Base-by-base conservation (phyloP, 345 rosid species). In the Aquilaria sinensis region DNA sequence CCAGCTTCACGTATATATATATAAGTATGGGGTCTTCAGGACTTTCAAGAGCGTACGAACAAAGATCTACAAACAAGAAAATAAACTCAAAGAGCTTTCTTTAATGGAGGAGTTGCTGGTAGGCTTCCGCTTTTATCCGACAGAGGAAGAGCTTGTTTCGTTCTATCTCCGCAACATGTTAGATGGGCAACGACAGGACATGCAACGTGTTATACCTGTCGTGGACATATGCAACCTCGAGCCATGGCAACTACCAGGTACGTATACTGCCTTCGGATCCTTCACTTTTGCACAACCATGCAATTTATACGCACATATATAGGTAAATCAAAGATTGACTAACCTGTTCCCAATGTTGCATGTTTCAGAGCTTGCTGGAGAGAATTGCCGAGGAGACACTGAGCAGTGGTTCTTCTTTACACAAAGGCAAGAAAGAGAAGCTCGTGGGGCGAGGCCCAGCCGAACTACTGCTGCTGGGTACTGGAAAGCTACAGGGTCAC, bases 401-500 rank as follows among this genome's bases (percentile, higher is more conserved):
- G 99, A 94, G 77, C 99, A 94, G 65, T 94, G 99, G 97, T 94
- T 90, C 78, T 94, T 88, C 91, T 88, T 94, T 51, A 68, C 79
- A 9, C 88, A 89, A 12, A 82, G 92, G 70, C 96, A 88, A 57
- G 95, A 86, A 73, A 79, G 91, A 16, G 99, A 94, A 75, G 88
- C 85, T 6, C 77, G 82, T 3, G 97, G 99, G 66, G 99, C 97
- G 6, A 74, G 97, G 70, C 85, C 95, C 0, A 82, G 78, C 53
- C 70, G 99, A 45, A 88, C 88, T 51, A 94, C 96, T 6, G 71
- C 82, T 34, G 73, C 88, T 8, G 99, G 99, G 53, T 94, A 94
- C 70, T 94, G 99, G 99, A 94, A 94, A 66, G 97, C 97, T 3
- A 90, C 99, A 1, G 99, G 99, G 13, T 86, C 99, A 30, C 96